Conservation (phyloP, 371 early-diverging fungal species). For the Syncephalastrum racemosum region DNA sequence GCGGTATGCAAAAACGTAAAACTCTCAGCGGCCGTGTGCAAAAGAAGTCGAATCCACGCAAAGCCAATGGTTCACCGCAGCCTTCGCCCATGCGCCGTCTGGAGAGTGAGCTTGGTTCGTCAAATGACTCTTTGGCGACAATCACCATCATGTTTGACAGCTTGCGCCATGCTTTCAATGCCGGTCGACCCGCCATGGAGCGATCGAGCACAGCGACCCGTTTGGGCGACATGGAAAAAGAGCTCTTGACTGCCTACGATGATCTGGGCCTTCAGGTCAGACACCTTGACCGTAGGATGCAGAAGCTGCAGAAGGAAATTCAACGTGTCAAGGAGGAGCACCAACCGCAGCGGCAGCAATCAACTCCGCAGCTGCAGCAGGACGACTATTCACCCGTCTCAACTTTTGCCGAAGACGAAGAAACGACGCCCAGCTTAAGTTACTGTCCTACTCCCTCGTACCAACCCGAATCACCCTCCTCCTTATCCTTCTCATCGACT, state of each 20-base stretch:
- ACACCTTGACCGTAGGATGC: constrained; percentile 38
- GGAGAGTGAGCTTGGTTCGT: constrained; percentile 37
- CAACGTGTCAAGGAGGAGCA: too few relatives aligned
- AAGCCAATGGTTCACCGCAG: too few relatives aligned
- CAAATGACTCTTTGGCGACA: constrained; percentile 40
- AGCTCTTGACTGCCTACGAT: constrained; percentile 48
- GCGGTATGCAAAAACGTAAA: constrained; percentile 1
- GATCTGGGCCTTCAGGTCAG: constrained; percentile 42
- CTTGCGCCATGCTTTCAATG: constrained; percentile 36
- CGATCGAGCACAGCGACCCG: constrained; percentile 30
- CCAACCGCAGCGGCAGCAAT: too few relatives aligned
- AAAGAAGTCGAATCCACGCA: constrained; percentile 1
- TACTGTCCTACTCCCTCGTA: too few relatives aligned
- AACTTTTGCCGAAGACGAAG: too few relatives aligned
- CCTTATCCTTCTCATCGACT: too few relatives aligned
- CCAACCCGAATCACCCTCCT: too few relatives aligned
- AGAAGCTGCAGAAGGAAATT: constrained; percentile 26
- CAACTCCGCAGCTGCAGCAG: too few relatives aligned
- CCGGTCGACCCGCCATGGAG: constrained; percentile 28
- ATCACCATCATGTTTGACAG: constrained; percentile 43
- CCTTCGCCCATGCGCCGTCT: constrained; percentile 12
- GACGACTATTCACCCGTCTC: too few relatives aligned
- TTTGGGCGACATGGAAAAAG: constrained; percentile 45
- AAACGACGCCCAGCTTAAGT: too few relatives aligned
- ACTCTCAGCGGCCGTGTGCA: background rate